phyloP scores from a whole-genome alignment of 495 filamentous ascomycete species.

The Staphylotrichum tortipilum region DNA sequence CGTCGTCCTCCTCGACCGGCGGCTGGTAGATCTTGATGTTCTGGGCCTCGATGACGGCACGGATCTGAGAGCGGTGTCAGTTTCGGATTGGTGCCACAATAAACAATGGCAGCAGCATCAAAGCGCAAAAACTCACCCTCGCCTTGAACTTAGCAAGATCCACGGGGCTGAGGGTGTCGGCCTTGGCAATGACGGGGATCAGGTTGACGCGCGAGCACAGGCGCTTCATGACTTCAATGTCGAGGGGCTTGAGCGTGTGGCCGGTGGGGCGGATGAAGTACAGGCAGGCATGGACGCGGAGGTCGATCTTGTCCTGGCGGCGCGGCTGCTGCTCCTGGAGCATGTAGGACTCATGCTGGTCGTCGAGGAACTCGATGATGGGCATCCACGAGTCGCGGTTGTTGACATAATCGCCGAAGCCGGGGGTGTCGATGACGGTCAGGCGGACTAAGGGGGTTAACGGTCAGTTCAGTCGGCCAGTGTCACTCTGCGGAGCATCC shows the following conservation, averaged over 20 bases:
- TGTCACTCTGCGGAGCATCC: no score
- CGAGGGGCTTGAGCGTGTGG: conserved; percentile 95
- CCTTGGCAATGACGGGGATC: conserved; percentile 97
- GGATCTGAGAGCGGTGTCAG: conserved; percentile 54
- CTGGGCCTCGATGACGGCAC: conserved; percentile 91
- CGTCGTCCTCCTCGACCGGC: conserved; percentile 94
- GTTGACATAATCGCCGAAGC: conserved; percentile 99
- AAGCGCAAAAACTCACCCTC: conserved; percentile 47
- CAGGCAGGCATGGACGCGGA: conserved; percentile 94
- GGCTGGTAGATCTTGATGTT: conserved; percentile 99
- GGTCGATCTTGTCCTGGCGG: conserved; percentile 95
- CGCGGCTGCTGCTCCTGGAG: conserved; percentile 98
- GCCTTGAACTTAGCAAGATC: conserved; percentile 90
- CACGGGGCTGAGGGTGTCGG: conserved; percentile 87
- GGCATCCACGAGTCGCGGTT: conserved; percentile 99
- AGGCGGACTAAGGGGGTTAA: no score
- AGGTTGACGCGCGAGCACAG: conserved; percentile 95
- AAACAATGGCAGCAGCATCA: neutral
- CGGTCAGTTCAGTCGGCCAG: no score
- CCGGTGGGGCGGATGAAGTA: conserved; percentile 99
- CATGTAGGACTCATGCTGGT: conserved; percentile 99
- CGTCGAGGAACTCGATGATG: conserved; percentile 98
- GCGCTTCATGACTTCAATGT: conserved; percentile 99
- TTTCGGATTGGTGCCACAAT: no score
- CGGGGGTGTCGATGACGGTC: conserved; percentile 97